Evolutionary conservation across 768 basidiomycete species (phyloP), one percentile per base, ranked within the genome.

Genomic region (Cystofilobasidium capitatum): DNA sequence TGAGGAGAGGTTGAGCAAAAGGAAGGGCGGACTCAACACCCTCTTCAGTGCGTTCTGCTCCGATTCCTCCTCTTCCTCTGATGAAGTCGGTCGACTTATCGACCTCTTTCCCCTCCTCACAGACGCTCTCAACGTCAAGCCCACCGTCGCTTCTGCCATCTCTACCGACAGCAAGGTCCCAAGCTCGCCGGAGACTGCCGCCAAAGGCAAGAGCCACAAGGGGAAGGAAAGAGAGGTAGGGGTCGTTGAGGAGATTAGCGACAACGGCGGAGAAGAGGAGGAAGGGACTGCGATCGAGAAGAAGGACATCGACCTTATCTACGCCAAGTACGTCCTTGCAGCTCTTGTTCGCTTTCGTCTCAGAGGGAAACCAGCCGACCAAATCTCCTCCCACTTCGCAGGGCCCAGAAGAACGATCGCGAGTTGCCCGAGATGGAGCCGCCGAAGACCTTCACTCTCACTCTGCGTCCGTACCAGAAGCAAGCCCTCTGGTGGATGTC

Each of bases 401-500:
- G 92, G 74, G 93, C 93, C 1, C 91, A 92, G 75, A 82, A 82
- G 72, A 83, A 90, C 69, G 93, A 96, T 74, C 82, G 78, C 31
- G 78, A 79, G 17, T 83, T 98, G 80, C 82, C 80, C 24, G 87
- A 86, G 75, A 91, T 89, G 85, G 86, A 92, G 37, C 89, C 92
- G 8, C 79, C 85, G 0, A 80, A 83, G 1, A 83, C 87, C 0
- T 97, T 97, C 75, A 81, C 82, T 31, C 61, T 58, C 29, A 64
- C 62, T 12, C 58, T 69, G 22, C 63, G 60, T 55, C 85, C 85
- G 42, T 97, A 98, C 77, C 94, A 97, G 74, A 94, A 91, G 74
- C 94, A 98, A 77, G 94, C 92, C 0, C 79, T 97, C 55, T 80
- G 79, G 42, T 98, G 93, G 93, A 92, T 96, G 92, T 79, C 85